Conservation (phyloP, 2,329 filamentous ascomycete species). For the Hansfordia pulvinata region DNA sequence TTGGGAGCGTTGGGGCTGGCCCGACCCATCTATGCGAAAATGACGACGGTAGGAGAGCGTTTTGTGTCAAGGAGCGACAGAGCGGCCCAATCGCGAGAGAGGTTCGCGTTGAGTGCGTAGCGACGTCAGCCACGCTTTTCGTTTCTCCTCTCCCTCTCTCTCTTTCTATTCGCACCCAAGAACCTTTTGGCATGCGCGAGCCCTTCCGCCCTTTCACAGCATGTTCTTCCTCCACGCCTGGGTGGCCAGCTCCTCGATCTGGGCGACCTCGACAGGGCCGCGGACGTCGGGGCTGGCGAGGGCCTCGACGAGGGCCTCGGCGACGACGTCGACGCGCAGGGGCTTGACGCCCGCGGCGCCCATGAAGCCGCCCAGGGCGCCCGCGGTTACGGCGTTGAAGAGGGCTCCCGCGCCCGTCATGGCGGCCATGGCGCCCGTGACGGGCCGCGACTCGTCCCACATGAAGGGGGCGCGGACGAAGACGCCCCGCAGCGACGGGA, state of each 20-base stretch:
- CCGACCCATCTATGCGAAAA: too few species aligned
- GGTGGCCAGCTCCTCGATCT: constrained; percentile 70
- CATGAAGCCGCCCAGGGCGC: constrained; percentile 61
- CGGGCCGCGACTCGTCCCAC: constrained; percentile 68
- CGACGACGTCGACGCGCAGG: constrained; percentile 74
- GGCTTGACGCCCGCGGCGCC: constrained; percentile 78
- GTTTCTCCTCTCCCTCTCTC: too few species aligned
- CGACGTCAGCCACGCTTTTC: too few species aligned
- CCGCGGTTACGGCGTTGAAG: constrained; percentile 66
- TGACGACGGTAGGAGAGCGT: too few species aligned
- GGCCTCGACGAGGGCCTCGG: constrained; percentile 80
- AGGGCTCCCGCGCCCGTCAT: constrained; percentile 60
- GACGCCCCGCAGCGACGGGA: constrained; percentile 63
- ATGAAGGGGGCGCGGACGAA: constrained; percentile 81
- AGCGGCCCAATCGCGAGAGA: too few species aligned
- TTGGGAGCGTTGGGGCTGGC: too few species aligned
- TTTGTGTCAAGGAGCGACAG: too few species aligned
- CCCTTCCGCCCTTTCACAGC: constrained; percentile 46
- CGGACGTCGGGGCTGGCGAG: constrained; percentile 58
- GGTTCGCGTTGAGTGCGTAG: too few species aligned
- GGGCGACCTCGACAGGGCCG: constrained; percentile 63
- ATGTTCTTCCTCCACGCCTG: constrained; percentile 84
- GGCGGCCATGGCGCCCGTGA: constrained; percentile 77
- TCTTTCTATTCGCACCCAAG: too few species aligned
- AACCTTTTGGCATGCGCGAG: too few species aligned